phyloP scores from a whole-genome alignment of 2,329 filamentous ascomycete species.

The Hypoxylon sp. region DNA sequence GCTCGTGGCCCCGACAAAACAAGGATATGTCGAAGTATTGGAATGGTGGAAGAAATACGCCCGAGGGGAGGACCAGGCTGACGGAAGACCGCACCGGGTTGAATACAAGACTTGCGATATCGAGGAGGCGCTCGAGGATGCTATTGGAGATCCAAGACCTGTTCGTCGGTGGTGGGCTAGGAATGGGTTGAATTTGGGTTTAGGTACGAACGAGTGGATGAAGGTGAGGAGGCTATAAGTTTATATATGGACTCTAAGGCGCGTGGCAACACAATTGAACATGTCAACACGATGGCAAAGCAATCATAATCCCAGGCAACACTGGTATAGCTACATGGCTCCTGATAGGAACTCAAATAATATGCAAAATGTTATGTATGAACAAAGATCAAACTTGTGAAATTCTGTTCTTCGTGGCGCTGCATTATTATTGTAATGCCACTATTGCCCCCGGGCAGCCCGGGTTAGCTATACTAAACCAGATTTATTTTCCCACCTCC shows the following conservation, averaged over 20 bases:
- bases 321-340: background rate
- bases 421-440: background rate
- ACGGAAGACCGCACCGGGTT: conserved; percentile 76
- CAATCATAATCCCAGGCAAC: background rate
- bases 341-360: background rate
- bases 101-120: conserved; percentile 97
- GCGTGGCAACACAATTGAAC: background rate
- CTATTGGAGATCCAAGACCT: conserved; percentile 78
- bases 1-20: conserved; percentile 87
- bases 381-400: background rate
- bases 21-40: conserved; percentile 85
- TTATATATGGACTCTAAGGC: background rate
- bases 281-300: background rate
- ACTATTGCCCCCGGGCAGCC: background rate
- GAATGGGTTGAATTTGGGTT: conserved; percentile 84
- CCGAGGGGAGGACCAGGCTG: conserved; percentile 65
- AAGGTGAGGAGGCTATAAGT: conserved; percentile 78
- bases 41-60: conserved; percentile 91
- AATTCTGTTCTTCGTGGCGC: background rate
- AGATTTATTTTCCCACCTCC: background rate
- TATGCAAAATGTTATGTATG: conserved; percentile 1
- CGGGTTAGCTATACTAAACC: background rate
- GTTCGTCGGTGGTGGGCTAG: conserved; percentile 90
- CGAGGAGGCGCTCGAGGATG: conserved; percentile 93
- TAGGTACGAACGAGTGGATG: conserved; percentile 92